Percentiles rank a stretch among this genome's conserved stretches.
Evolutionary conservation across 495 filamentous ascomycete species (phyloP).

Genomic region (Neurospora discreta): DNA sequence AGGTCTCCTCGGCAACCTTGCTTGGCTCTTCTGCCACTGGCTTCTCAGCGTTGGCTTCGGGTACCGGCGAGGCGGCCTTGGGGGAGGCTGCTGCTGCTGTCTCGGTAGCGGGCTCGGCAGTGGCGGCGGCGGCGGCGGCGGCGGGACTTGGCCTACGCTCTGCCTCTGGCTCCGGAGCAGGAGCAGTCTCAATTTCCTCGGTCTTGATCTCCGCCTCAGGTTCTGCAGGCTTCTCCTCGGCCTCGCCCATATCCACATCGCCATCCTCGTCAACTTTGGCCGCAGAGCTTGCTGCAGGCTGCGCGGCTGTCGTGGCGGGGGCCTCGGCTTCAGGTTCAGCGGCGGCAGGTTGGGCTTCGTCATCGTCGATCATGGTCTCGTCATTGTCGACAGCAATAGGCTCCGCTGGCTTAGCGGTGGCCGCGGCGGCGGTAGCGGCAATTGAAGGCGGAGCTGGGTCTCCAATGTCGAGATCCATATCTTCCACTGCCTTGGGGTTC

Average conservation of each 20-base stretch:
- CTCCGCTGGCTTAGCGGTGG: conserved; percentile 34
- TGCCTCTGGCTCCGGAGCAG: conserved; percentile 2
- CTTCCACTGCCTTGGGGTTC: conserved; percentile 55
- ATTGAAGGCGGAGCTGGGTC: conserved; percentile 45
- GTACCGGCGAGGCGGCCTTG: not conserved
- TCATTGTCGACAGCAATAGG: conserved; percentile 38
- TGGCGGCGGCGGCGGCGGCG: not conserved
- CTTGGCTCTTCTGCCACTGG: not conserved
- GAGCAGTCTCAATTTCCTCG: conserved; percentile 18
- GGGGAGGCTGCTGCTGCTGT: not conserved
- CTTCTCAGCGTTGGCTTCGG: not conserved
- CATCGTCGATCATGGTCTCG: conserved; percentile 57
- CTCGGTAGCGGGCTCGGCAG: conserved; percentile 2
- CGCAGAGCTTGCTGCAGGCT: not conserved
- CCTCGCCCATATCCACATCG: conserved; percentile 27
- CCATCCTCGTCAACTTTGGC: conserved; percentile 21
- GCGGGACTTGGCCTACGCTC: conserved; percentile 3
- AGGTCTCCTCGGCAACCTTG: not conserved
- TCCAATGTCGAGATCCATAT: conserved; percentile 49
- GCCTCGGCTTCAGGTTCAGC: conserved; percentile 3
- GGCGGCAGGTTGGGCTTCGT: conserved; percentile 10
- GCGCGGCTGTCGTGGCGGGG: not conserved
- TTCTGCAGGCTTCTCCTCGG: conserved; percentile 11
- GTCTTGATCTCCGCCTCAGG: conserved; percentile 15
- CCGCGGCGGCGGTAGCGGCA: conserved; percentile 35